Evolutionary conservation across 192 early-diverging fungal species (phyloP), one percentile per base, ranked within the genome.

Genomic region (Geosiphon pyriformis): DNA sequence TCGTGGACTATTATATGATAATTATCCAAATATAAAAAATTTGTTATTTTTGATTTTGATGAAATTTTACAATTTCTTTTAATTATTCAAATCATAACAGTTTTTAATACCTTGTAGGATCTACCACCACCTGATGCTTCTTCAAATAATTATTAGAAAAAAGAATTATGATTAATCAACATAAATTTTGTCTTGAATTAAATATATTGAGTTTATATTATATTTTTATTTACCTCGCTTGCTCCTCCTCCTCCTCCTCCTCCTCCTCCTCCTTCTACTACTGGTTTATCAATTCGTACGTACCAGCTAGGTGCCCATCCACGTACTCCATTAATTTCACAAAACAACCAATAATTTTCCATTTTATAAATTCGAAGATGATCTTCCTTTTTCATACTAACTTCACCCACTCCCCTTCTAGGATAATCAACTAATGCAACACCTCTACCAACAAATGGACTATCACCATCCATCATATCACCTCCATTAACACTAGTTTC

Each of bases 291-390:
- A 18, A 83, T 69, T 42, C 74, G 78, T 27, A 83, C 82, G 51
- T 83, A 83, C 68, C 80, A 83, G 72, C 74, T 74, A 46, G 82
- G 82, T 0, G 83, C 82, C 82, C 82, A 83, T 47, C 81, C 82
- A 51, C 78, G 80, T 29, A 76, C 70, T 31, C 67, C 79, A 30
- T 73, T 51, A 15, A 68, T 51, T 33, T 70, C 64, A 27, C 67
- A 42, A 60, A 68, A 61, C 48, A 75, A 61, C 71, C 72, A 80
- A 60, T 79, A 65, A 59, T 62, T 54, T 30, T 69, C 59, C 29
- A 70, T 56, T 55, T 75, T 58, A 48, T 54, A 31, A 53, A 80
- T 74, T 17, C 78, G 51, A 30, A 85, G 69, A 26, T 75, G 62
- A 52, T 86, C 80, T 17, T 82, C 83, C 1, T 74, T 80, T 46